A percentile compares a stretch with the other conserved stretches of the same genome.
Conservation (phyloP, 2,329 filamentous ascomycete species). For the Coleophoma crateriformis region DNA sequence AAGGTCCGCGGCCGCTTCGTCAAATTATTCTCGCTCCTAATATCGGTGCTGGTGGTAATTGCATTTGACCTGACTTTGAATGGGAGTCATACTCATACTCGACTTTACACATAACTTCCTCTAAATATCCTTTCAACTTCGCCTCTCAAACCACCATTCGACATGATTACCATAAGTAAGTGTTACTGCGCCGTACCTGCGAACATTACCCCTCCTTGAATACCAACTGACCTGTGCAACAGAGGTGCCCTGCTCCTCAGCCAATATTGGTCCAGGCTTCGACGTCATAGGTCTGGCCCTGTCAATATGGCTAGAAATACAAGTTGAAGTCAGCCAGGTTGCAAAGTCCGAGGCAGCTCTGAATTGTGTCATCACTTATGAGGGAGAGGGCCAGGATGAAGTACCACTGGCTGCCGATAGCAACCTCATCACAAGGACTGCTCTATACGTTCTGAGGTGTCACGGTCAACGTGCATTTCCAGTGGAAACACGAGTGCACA, state of each 20-base stretch:
- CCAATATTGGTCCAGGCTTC: conserved; percentile 96
- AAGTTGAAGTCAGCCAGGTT: conserved; percentile 67
- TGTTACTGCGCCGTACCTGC: no score
- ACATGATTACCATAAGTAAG: neutral
- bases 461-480: conserved; percentile 84
- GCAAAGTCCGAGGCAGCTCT: conserved; percentile 54
- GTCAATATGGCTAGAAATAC: conserved; percentile 87
- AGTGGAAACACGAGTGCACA: conserved; percentile 80
- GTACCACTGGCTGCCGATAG: conserved; percentile 79
- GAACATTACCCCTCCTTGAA: no score
- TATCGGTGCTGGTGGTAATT: no score
- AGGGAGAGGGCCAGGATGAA: conserved; percentile 64
- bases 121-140: no score
- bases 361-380: conserved; percentile 88
- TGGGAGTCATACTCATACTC: no score
- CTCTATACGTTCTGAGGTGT: conserved; percentile 90
- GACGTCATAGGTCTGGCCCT: conserved; percentile 95
- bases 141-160: no score
- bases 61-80: no score
- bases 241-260: conserved; percentile 84
- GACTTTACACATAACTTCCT: no score
- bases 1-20: no score
- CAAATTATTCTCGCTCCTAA: no score
- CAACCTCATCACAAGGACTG: conserved; percentile 91
- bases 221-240: neutral